A percentile compares a stretch with the other conserved stretches of the same genome.
phyloP scores from a whole-genome alignment of 139 green algal species.

The Yamagishiella unicocca region DNA sequence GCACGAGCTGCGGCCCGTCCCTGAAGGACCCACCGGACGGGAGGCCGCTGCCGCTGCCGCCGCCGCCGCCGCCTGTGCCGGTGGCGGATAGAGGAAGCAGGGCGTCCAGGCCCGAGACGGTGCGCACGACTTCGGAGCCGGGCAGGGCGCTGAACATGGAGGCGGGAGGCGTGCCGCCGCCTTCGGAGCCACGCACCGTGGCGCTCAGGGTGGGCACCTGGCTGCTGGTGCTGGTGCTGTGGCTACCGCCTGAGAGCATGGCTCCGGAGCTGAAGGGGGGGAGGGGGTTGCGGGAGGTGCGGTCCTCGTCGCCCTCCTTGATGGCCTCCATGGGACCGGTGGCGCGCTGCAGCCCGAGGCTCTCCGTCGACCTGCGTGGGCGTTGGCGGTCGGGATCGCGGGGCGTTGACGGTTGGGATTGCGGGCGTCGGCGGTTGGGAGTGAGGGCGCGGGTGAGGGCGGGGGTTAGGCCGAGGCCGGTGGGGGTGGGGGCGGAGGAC shows the following conservation, averaged over 20 bases:
- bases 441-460: background rate
- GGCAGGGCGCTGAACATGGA: background rate
- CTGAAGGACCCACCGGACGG: no score
- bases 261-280: background rate
- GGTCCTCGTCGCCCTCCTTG: constrained; percentile 38
- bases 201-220: background rate
- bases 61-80: background rate
- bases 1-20: no score
- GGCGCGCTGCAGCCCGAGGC: background rate
- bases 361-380: background rate
- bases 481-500: background rate
- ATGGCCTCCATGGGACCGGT: constrained; percentile 22
- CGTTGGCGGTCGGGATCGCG: no score
- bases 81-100: background rate
- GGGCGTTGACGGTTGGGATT: no score
- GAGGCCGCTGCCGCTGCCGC: background rate
- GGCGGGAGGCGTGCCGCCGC: background rate
- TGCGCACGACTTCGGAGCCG: background rate
- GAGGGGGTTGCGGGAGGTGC: background rate
- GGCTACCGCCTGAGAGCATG: background rate
- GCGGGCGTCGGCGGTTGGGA: background rate
- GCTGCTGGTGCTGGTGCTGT: background rate
- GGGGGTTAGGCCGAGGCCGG: background rate
- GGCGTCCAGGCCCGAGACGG: background rate
- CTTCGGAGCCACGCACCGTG: background rate